phyloP scores from a whole-genome alignment of 1,139 yeast genomes.

The Zygoascus hellenicus region DNA sequence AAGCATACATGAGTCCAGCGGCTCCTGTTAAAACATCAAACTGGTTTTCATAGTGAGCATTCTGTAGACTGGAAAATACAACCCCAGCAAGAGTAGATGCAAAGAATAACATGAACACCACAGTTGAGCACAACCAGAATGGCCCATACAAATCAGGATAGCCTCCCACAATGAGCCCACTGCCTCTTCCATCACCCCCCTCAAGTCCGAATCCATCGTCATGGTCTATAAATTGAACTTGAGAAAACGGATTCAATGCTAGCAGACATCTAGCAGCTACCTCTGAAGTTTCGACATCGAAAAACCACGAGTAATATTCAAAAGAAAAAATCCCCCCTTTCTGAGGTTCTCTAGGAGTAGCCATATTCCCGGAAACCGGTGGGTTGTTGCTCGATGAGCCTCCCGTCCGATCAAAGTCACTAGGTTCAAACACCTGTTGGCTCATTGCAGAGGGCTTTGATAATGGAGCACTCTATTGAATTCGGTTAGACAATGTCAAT shows the following conservation, averaged over 20 bases:
- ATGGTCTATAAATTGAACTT: constrained; percentile 30
- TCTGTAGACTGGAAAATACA: constrained; percentile 39
- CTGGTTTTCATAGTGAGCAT: constrained; percentile 48
- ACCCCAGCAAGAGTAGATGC: constrained; percentile 60
- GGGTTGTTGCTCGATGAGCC: constrained; percentile 7
- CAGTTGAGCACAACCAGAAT: constrained; percentile 77
- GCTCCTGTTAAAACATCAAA: constrained; percentile 62
- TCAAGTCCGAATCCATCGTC: constrained; percentile 28
- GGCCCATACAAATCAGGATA: constrained; percentile 70
- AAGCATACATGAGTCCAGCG: constrained; percentile 63
- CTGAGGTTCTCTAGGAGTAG: constrained; percentile 13
- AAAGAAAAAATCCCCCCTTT: constrained; percentile 48
- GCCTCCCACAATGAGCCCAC: constrained; percentile 28
- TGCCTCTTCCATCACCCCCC: constrained; percentile 30
- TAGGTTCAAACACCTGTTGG: constrained; percentile 33
- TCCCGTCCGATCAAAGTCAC: constrained; percentile 25
- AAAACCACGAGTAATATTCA: constrained; percentile 52
- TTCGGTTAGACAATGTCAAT: not conserved
- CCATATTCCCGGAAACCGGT: constrained; percentile 13
- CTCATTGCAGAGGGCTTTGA: constrained; percentile 19
- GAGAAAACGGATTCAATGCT: constrained; percentile 34
- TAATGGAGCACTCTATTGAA: constrained; percentile 4
- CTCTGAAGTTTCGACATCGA: constrained; percentile 58
- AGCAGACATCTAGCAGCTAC: constrained; percentile 38
- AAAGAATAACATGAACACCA: constrained; percentile 66